These are phyloP conservation scores for Cyberlindnera meyerae DNA, from an alignment of 805 yeast species.

Conservation along the genomic window DNA sequence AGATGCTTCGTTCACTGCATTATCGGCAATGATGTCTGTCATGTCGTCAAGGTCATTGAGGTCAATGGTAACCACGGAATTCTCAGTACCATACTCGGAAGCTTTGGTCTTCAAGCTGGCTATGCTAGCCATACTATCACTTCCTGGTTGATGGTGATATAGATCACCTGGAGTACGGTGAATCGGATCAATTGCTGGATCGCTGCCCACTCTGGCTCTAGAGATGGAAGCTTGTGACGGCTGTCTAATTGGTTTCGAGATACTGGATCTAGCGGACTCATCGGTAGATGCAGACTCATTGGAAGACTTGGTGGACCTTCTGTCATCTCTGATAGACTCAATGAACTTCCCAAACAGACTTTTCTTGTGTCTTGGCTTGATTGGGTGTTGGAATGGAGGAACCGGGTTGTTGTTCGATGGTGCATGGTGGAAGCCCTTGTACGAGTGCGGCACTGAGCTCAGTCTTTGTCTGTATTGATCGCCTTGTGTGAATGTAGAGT, in stretches of 20 bases:
- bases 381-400: slow-evolving; percentile 46
- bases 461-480: slow-evolving; percentile 1
- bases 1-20: slow-evolving; percentile 4
- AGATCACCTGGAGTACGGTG: slow-evolving; percentile 11
- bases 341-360: slow-evolving; percentile 27
- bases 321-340: slow-evolving; percentile 24
- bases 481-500: not conserved
- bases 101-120: slow-evolving; percentile 12
- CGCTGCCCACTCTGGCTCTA: slow-evolving; percentile 10
- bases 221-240: slow-evolving; percentile 14
- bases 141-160: no score
- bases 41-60: slow-evolving; percentile 43
- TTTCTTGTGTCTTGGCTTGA: slow-evolving; percentile 35
- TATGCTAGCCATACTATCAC: no score
- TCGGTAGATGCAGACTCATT: slow-evolving; percentile 3
- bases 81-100: slow-evolving; percentile 15
- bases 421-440: slow-evolving; percentile 29
- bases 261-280: slow-evolving; percentile 4
- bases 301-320: slow-evolving; percentile 8
- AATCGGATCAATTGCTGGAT: slow-evolving; percentile 1
- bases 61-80: slow-evolving; percentile 35
- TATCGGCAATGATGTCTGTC: slow-evolving; percentile 40
- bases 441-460: slow-evolving; percentile 20
- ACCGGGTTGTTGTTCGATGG: slow-evolving; percentile 25
- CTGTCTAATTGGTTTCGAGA: slow-evolving; percentile 5